These are phyloP conservation scores for Aureobasidium sp. DNA, from an alignment of 2,329 filamentous ascomycete species.

Conservation along the genomic window DNA sequence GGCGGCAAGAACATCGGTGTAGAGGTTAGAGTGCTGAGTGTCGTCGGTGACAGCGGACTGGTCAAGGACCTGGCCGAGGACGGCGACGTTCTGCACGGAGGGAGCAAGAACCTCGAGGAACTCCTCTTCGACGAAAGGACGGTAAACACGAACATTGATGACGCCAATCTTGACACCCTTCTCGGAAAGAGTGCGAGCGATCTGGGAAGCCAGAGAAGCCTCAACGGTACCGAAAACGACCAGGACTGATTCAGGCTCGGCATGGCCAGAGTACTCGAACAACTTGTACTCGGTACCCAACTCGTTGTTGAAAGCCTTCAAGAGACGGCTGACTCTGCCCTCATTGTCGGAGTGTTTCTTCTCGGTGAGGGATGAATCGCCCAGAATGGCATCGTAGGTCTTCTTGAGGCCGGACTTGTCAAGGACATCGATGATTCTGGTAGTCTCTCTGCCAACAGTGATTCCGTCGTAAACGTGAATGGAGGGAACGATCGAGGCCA, in stretches of 20 bases:
- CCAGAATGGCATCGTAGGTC: slow-evolving; percentile 60
- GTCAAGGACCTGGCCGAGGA: slow-evolving; percentile 81
- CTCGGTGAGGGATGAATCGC: slow-evolving; percentile 55
- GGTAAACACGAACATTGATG: slow-evolving; percentile 86
- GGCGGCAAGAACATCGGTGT: slow-evolving; percentile 82
- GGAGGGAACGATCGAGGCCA: slow-evolving; percentile 72
- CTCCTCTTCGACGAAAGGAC: slow-evolving; percentile 89
- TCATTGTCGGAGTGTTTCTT: slow-evolving; percentile 65
- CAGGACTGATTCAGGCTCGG: slow-evolving; percentile 69
- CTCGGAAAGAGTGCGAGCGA: slow-evolving; percentile 64
- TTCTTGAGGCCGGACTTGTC: slow-evolving; percentile 63
- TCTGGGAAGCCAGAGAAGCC: slow-evolving; percentile 75
- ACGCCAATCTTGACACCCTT: slow-evolving; percentile 75
- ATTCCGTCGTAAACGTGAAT: slow-evolving; percentile 87
- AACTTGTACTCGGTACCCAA: slow-evolving; percentile 87
- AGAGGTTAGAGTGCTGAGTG: slow-evolving; percentile 75
- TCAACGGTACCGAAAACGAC: slow-evolving; percentile 92
- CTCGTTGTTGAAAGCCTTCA: slow-evolving; percentile 77
- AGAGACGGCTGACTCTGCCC: slow-evolving; percentile 62
- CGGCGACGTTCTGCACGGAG: slow-evolving; percentile 67
- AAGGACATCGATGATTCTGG: slow-evolving; percentile 74
- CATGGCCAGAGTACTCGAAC: slow-evolving; percentile 90
- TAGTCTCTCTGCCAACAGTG: slow-evolving; percentile 72
- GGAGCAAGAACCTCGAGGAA: slow-evolving; percentile 77
- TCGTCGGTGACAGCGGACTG: slow-evolving; percentile 66